Base-by-base conservation (phyloP, 2,329 filamentous ascomycete species). In the Ascochyta viciae-villosae region DNA sequence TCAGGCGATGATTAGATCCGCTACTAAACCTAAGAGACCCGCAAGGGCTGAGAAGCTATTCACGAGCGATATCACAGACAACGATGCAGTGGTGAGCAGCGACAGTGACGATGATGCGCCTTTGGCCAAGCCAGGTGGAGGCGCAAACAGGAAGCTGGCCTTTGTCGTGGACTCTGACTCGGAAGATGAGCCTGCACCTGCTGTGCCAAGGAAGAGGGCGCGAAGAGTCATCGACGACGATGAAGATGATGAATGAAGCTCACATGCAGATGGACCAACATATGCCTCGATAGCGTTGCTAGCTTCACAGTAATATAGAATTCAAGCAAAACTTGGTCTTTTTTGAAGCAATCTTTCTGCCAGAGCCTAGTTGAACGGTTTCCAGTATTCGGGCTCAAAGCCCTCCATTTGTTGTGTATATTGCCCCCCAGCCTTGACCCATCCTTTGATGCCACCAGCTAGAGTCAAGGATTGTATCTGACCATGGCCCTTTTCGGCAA, bases 401-500 rank as follows among this genome's bases (percentile, higher is more conserved):
- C 75, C 76, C 58, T 80, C 76, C 67, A 80, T 74, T 9, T 75
- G 64, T 50, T 70, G 54, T 33, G 67, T 76, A 58, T 70, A 80
- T 29, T 67, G 54, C 15, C 67, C 66, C 15, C 78, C 78, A 22
- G 65, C 74, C 54, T 76, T 78, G 8, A 80, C 76, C 78, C 78
- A 80, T 0, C 76, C 77, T 58, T 80, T 80, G 52, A 80, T 74
- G 15, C 78, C 78, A 15, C 76, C 77, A 53, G 73, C 75, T 16
- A 80, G 64, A 8, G 77, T 78, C 60, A 78, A 63, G 3, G 78
- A 74, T 46, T 76, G 71, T 58, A 80, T 76, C 12, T 77, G 62
- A 31, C 66, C 61, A 47, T 79, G 76, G 9, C 68, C 68, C 37
- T 64, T 65, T 24, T 74, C 71, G 7, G 60, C 56, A 19, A 75